phyloP scores from a whole-genome alignment of 768 basidiomycete genomes.

The Lyophyllum semitale region DNA sequence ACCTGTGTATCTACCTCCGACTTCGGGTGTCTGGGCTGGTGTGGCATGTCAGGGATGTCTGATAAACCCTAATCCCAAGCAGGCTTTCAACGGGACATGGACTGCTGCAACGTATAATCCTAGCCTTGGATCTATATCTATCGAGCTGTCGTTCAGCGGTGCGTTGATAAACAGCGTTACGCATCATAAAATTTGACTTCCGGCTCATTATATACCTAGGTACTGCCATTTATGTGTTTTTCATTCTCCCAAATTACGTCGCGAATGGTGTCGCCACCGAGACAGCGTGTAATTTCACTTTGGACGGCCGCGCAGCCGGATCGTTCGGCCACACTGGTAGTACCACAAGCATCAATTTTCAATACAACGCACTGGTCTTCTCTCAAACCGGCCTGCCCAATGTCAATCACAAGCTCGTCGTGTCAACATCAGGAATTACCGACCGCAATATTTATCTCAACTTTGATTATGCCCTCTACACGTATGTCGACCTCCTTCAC shows the following conservation, averaged over 20 bases:
- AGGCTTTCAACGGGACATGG: slow-evolving; percentile 19
- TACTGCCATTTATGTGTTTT: slow-evolving; percentile 37
- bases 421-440: slow-evolving; percentile 29
- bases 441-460: slow-evolving; percentile 34
- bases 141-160: slow-evolving; percentile 17
- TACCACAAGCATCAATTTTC: slow-evolving; percentile 18
- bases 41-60: slow-evolving; percentile 9
- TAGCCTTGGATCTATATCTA: slow-evolving; percentile 7
- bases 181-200: background rate
- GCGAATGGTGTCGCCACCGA: slow-evolving; percentile 20
- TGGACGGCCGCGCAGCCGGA: slow-evolving; percentile 25
- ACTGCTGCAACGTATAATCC: slow-evolving; percentile 22
- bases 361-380: slow-evolving; percentile 33
- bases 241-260: slow-evolving; percentile 33
- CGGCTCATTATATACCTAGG: slow-evolving; percentile 23
- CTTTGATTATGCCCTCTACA: slow-evolving; percentile 43
- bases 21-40: slow-evolving; percentile 14
- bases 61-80: slow-evolving; percentile 8
- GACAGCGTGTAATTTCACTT: slow-evolving; percentile 28
- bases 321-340: slow-evolving; percentile 30
- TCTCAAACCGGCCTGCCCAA: slow-evolving; percentile 26
- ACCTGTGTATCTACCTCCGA: slow-evolving; percentile 26
- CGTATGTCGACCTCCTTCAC: slow-evolving; percentile 28
- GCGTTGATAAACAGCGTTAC: background rate
- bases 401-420: slow-evolving; percentile 27